Evolutionary conservation across 345 rosid genomes (phyloP), one percentile per base, ranked within the genome.

Genomic region (Pugionium cornutum): DNA sequence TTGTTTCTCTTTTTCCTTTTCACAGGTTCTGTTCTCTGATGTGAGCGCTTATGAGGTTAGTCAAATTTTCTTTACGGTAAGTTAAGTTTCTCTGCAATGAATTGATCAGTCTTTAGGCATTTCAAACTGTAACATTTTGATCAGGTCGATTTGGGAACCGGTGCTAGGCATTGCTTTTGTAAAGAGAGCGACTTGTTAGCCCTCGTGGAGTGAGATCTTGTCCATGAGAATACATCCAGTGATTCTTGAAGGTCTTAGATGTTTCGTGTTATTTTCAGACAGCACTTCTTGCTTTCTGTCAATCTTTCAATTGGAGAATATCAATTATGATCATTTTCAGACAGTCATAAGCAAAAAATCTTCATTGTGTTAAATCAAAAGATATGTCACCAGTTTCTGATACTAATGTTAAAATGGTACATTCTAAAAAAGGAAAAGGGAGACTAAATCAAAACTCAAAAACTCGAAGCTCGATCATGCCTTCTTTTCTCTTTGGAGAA

Each of bases 11-110:
- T 64, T 64, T 54, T 39, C 9, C 26, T 25, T 48, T 53, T 67
- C 71, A 77, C 81, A 88, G 97, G 99, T 94, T 76, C 83, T 90
- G 58, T 85, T 94, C 74, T 86, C 97, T 0, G 99, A 94, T 40
- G 74, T 94, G 49, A 88, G 81, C 65, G 96, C 97, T 0, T 84
- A 86, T 29, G 95, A 86, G 92, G 99, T 58, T 58, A 58, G 64
- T 58, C 40, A 29, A 10, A 43, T 37, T 18, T 28, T 57, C 46
- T 27, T 54, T 31, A 27, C 34, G 4, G 25, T 88, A 33, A 56
- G 5, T 10, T 11, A 6, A 9, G 39, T 33, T 33, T 67, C 41
- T 43, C 6, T 44, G 6, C 26, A 32, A 10, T 50, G 32, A 9
- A 35, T 57, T 46, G 26, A 37, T 36, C 58, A 41, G 61, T 9